phyloP scores from a whole-genome alignment of 805 yeast species.

The Saccharomycopsis fibuligera region DNA sequence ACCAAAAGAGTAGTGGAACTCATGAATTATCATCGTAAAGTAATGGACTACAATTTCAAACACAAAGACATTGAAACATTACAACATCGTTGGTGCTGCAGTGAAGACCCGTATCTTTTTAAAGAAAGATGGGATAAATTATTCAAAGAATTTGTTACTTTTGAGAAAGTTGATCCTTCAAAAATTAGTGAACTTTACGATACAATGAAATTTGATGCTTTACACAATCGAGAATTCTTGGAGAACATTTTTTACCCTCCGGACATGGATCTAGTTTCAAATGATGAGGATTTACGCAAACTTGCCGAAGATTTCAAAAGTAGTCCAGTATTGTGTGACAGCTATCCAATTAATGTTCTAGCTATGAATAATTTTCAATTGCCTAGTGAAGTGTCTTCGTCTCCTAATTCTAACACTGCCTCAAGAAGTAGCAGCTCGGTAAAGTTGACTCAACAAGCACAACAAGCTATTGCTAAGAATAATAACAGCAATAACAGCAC shows the following conservation, averaged over 20 bases:
- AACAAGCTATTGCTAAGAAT: too few relatives aligned
- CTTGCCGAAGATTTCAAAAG: slow-evolving; percentile 33
- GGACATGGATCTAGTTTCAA: slow-evolving; percentile 33
- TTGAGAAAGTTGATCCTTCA: slow-evolving; percentile 96
- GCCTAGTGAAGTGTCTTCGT: slow-evolving; percentile 32
- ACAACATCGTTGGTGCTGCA: slow-evolving; percentile 91
- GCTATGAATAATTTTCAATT: slow-evolving; percentile 74
- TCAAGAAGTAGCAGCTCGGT: slow-evolving; percentile 9
- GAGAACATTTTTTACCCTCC: slow-evolving; percentile 70
- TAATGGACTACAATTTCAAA: slow-evolving; percentile 76
- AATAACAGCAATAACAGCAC: slow-evolving; percentile 24
- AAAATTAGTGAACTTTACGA: slow-evolving; percentile 95
- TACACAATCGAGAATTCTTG: slow-evolving; percentile 87
- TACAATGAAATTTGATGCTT: slow-evolving; percentile 97
- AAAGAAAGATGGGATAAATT: slow-evolving; percentile 96
- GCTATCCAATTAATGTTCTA: slow-evolving; percentile 66
- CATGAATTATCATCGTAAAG: slow-evolving; percentile 83
- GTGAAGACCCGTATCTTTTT: slow-evolving; percentile 85
- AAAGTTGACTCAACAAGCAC: slow-evolving; percentile 4
- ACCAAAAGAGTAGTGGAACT: slow-evolving; percentile 90
- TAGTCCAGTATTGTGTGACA: slow-evolving; percentile 54
- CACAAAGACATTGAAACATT: slow-evolving; percentile 58
- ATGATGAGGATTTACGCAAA: slow-evolving; percentile 29
- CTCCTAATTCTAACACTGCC: neutral
- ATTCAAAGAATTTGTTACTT: slow-evolving; percentile 83